Evolutionary conservation across 139 green algal species (phyloP).

Genomic region (Spirogloea muscicola): DNA sequence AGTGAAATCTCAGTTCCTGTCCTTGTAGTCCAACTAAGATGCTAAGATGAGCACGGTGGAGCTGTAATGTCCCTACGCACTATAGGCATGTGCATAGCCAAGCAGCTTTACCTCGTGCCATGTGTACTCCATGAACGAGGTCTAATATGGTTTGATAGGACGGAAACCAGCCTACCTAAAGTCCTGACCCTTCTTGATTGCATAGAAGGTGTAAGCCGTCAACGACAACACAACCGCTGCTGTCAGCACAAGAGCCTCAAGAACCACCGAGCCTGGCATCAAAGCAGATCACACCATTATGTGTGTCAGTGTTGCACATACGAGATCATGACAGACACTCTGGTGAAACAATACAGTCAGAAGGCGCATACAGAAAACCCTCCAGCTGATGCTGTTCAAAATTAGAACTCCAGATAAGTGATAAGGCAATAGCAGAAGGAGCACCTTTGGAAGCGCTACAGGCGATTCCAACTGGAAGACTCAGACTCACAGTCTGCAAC

Average conservation of each 20-base stretch:
- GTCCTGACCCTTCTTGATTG: conserved; percentile 55
- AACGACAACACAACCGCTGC: conserved; percentile 52
- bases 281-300: neutral
- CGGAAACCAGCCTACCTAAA: conserved; percentile 38
- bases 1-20: neutral
- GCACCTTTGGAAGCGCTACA: neutral
- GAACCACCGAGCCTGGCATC: conserved; percentile 52
- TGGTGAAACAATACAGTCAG: neutral
- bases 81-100: neutral
- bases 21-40: neutral
- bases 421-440: neutral
- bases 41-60: neutral
- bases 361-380: neutral
- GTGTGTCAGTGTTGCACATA: neutral
- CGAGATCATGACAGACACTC: neutral
- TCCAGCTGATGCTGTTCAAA: neutral
- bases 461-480: neutral
- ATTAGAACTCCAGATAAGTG: neutral
- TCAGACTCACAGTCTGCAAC: neutral
- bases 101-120: neutral
- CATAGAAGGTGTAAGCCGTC: conserved; percentile 68
- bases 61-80: neutral
- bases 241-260: conserved; percentile 61
- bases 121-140: too few relatives aligned
- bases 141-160: neutral